Evolutionary conservation across 768 basidiomycete genomes (phyloP).

Genomic region (Macrolepiota dolichaula): DNA sequence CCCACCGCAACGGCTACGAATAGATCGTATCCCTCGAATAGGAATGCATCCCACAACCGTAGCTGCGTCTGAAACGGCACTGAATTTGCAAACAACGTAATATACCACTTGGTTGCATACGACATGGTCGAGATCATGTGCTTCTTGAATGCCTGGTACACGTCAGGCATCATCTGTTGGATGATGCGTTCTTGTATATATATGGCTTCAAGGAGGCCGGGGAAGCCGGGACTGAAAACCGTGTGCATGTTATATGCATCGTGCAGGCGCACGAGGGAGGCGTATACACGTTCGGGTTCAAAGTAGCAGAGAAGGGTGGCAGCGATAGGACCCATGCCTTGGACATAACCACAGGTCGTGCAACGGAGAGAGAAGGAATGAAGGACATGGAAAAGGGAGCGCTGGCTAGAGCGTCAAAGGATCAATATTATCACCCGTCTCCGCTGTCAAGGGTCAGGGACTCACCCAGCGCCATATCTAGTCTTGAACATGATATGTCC

Average conservation of each 20-base stretch:
- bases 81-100: constrained; percentile 93
- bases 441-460: constrained; percentile 15
- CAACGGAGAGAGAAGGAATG: constrained; percentile 91
- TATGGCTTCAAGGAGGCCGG: constrained; percentile 92
- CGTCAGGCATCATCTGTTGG: constrained; percentile 84
- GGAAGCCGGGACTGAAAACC: constrained; percentile 92
- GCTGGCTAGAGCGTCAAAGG: constrained; percentile 55
- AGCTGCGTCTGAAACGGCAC: constrained; percentile 95
- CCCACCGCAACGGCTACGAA: constrained; percentile 84
- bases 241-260: constrained; percentile 84
- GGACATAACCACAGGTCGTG: constrained; percentile 87
- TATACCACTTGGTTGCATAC: constrained; percentile 99
- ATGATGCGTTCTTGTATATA: constrained; percentile 92
- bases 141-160: constrained; percentile 81
- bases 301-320: constrained; percentile 93
- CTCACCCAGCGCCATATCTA: constrained; percentile 92
- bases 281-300: constrained; percentile 85
- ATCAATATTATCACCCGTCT: not conserved
- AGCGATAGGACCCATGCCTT: constrained; percentile 98
- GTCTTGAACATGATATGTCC: constrained; percentile 95
- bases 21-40: constrained; percentile 87
- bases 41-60: constrained; percentile 91
- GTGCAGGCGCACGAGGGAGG: constrained; percentile 83
- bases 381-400: constrained; percentile 91
- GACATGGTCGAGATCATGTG: constrained; percentile 91